phyloP scores from a whole-genome alignment of 495 filamentous ascomycete genomes.

The Sordaria brevicollis region DNA sequence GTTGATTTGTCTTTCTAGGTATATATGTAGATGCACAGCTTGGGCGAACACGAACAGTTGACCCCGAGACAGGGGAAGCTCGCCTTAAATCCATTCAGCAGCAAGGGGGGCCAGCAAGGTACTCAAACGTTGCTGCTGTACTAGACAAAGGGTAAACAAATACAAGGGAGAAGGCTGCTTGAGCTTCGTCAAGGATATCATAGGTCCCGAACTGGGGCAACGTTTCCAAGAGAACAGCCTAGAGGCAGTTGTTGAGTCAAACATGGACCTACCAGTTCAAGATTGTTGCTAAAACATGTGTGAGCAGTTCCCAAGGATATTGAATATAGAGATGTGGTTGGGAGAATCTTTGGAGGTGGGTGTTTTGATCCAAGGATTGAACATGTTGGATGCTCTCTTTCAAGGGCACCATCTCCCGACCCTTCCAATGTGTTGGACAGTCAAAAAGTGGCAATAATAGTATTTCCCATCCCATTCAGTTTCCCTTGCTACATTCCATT shows the following conservation, averaged over 20 bases:
- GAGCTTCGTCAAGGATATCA: neutral
- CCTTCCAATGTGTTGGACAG: neutral
- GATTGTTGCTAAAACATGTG: neutral
- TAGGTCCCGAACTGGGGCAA: neutral
- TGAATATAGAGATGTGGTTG: neutral
- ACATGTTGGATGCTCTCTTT: too few species aligned
- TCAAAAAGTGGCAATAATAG: neutral
- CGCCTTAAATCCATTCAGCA: neutral
- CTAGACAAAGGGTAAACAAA: neutral
- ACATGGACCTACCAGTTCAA: neutral
- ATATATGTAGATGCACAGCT: too few species aligned
- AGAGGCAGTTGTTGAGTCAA: neutral
- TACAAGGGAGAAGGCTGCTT: neutral
- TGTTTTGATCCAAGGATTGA: neutral
- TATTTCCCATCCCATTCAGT: neutral
- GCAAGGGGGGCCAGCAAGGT: neutral
- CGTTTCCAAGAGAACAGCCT: neutral
- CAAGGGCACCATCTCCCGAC: neutral
- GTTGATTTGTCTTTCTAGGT: too few species aligned
- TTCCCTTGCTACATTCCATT: neutral
- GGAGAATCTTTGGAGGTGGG: too few species aligned
- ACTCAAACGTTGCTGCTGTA: neutral
- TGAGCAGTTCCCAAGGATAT: neutral
- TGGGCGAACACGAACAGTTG: too few species aligned
- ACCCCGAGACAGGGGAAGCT: neutral